Evolutionary conservation across 306 rosid species (phyloP), one percentile per base, ranked within the genome.

Genomic region (Clitoria ternatea): DNA sequence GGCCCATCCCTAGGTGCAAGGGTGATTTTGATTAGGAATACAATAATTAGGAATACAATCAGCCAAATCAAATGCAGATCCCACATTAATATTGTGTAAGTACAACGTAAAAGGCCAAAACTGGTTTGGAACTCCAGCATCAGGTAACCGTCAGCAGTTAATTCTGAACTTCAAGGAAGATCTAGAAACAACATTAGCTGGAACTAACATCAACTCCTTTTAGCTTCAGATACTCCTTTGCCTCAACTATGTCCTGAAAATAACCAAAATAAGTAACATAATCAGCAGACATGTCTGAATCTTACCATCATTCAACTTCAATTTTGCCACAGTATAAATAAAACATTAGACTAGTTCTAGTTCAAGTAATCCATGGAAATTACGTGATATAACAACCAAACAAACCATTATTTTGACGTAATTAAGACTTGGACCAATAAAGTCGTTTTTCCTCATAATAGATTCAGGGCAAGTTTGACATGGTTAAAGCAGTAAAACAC

Each of bases 211-310:
- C 90, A 13, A 93, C 78, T 69, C 97, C 89, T 74, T 62, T 87
- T 79, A 72, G 81, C 74, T 85, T 85, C 81, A 93, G 74, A 73
- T 73, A 89, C 3, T 85, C 89, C 85, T 81, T 88, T 53, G 98
- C 98, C 83, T 88, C 96, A 14, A 60, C 76, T 59, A 94, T 61
- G 61, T 94, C 96, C 98, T 90, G 63, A 50, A 52, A 69, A 75
- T 50, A 63, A 63, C 68, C 42, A 75, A 75, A 57, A 64, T 56
- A 56, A 64, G 56, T 15, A 37, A 57, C 67, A 48, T 22, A 43
- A 29, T 36, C 2, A 10, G 33, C 15, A 61, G 33, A 42, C 10
- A 8, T 23, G 26, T 39, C 74, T 12, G 50, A 72, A 60, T 40
- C 23, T 8, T 9, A 13, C 55, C 12, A 24, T 35, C 24, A 36